Evolutionary conservation across 2,329 filamentous ascomycete genomes (phyloP).

Genomic region (Colletotrichum karsti): DNA sequence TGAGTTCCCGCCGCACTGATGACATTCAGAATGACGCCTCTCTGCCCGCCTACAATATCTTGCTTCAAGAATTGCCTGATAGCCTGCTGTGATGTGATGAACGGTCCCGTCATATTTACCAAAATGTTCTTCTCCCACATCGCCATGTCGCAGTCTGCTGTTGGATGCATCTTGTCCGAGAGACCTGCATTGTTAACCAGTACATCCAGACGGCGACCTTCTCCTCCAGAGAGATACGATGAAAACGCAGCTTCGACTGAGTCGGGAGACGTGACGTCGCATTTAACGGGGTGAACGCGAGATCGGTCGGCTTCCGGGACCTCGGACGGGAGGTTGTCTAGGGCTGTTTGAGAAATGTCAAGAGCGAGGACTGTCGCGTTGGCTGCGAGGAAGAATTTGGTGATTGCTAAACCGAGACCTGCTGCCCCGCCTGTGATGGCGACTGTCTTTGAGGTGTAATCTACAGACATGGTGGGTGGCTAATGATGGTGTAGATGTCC

Average conservation of each 20-base stretch:
- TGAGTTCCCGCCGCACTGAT: neutral
- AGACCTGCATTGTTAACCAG: slow-evolving; percentile 67
- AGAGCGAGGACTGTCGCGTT: slow-evolving; percentile 8
- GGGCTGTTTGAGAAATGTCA: neutral
- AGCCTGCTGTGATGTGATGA: slow-evolving; percentile 59
- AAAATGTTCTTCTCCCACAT: slow-evolving; percentile 63
- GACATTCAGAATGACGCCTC: slow-evolving; percentile 33
- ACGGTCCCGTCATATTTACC: slow-evolving; percentile 65
- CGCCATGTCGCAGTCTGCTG: slow-evolving; percentile 52
- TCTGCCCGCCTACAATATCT: slow-evolving; percentile 31
- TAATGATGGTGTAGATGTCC: neutral
- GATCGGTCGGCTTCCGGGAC: neutral
- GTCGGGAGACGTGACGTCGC: neutral
- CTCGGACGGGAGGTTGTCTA: neutral
- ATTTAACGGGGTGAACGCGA: neutral
- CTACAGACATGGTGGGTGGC: neutral
- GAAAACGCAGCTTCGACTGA: neutral
- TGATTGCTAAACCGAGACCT: neutral
- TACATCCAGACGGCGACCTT: slow-evolving; percentile 49
- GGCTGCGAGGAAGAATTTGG: slow-evolving; percentile 3
- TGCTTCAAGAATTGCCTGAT: slow-evolving; percentile 56
- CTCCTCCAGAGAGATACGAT: neutral
- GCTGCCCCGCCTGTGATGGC: slow-evolving; percentile 12
- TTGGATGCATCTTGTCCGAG: slow-evolving; percentile 64
- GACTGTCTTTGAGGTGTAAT: slow-evolving; percentile 23